Evolutionary conservation across 108 stramenopile species (phyloP).

Genomic region (Epithemia pelagica): DNA sequence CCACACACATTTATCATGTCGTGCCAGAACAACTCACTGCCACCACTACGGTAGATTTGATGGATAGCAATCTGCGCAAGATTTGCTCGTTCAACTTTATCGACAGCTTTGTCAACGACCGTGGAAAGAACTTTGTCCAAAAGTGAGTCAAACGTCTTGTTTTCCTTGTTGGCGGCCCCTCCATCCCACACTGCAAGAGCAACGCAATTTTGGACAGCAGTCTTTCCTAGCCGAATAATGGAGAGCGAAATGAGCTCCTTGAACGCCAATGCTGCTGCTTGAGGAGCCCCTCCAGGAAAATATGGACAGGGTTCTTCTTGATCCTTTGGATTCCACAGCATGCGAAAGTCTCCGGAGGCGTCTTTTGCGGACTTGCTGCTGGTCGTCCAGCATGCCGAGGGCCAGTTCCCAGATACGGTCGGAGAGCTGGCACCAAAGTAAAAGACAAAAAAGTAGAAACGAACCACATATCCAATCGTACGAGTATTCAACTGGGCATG

Average conservation of each 20-base stretch:
- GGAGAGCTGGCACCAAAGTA: constrained; percentile 71
- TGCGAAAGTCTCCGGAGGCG: constrained; percentile 4
- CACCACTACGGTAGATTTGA: constrained; percentile 77
- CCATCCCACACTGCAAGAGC: constrained; percentile 8
- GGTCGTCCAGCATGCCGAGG: background rate
- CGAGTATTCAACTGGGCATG: constrained; percentile 61
- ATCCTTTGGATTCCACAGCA: constrained; percentile 11
- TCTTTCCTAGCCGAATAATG: background rate
- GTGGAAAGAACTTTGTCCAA: constrained; percentile 24
- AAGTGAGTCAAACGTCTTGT: constrained; percentile 7
- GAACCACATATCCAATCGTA: constrained; percentile 68
- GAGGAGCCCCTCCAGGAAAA: constrained; percentile 22
- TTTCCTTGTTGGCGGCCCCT: constrained; percentile 15
- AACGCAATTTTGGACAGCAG: background rate
- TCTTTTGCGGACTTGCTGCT: background rate
- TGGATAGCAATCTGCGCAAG: constrained; percentile 75
- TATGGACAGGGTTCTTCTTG: constrained; percentile 9
- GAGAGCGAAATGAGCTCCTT: constrained; percentile 6
- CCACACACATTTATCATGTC: constrained; percentile 83
- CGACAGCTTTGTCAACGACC: constrained; percentile 47
- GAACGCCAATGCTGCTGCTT: constrained; percentile 1
- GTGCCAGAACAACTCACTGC: constrained; percentile 85
- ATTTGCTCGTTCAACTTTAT: constrained; percentile 60
- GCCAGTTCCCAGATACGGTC: constrained; percentile 5
- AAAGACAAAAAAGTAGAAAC: constrained; percentile 80